These are phyloP conservation scores for Moesziomyces sp. DNA, from an alignment of 1,284 basidiomycete species.

Conservation along the genomic window DNA sequence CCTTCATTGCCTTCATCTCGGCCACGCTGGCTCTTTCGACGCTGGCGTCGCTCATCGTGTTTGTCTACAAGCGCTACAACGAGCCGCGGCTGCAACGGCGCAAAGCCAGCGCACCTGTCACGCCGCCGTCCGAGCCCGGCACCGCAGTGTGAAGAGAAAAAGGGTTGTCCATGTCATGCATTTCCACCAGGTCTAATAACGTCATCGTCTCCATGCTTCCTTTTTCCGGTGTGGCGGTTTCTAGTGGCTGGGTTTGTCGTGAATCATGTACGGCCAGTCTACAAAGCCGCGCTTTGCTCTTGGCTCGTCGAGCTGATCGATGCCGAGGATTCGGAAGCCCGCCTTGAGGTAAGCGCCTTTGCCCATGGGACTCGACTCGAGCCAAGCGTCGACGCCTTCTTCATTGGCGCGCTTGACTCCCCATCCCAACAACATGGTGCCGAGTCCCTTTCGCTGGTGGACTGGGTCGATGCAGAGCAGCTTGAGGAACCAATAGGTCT, in stretches of 20 bases:
- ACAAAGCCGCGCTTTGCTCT: slow-evolving; percentile 12
- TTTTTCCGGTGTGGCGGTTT: not conserved
- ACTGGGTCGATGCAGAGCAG: slow-evolving; percentile 19
- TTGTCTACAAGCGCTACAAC: slow-evolving; percentile 14
- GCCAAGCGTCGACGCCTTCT: slow-evolving; percentile 7
- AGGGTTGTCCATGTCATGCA: too few species aligned
- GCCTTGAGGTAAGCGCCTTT: slow-evolving; percentile 20
- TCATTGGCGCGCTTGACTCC: slow-evolving; percentile 8
- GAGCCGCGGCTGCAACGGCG: slow-evolving; percentile 1
- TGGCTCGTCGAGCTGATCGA: slow-evolving; percentile 11
- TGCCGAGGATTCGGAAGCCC: slow-evolving; percentile 20
- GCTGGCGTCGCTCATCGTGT: slow-evolving; percentile 12
- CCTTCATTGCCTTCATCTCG: slow-evolving; percentile 39
- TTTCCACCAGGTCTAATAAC: too few species aligned
- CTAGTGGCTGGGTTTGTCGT: not conserved
- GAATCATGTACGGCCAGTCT: slow-evolving; percentile 37
- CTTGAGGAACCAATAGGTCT: slow-evolving; percentile 28
- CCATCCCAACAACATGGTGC: slow-evolving; percentile 9
- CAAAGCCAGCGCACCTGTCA: slow-evolving; percentile 8
- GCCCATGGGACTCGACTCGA: slow-evolving; percentile 33
- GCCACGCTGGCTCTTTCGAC: slow-evolving; percentile 27
- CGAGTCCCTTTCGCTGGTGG: slow-evolving; percentile 20
- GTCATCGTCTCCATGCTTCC: too few species aligned
- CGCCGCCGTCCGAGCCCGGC: slow-evolving; percentile 7
- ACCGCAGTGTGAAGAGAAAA: not conserved